Base-by-base conservation (phyloP, 106 monocot species). In the Apostasia shenzhenica region DNA sequence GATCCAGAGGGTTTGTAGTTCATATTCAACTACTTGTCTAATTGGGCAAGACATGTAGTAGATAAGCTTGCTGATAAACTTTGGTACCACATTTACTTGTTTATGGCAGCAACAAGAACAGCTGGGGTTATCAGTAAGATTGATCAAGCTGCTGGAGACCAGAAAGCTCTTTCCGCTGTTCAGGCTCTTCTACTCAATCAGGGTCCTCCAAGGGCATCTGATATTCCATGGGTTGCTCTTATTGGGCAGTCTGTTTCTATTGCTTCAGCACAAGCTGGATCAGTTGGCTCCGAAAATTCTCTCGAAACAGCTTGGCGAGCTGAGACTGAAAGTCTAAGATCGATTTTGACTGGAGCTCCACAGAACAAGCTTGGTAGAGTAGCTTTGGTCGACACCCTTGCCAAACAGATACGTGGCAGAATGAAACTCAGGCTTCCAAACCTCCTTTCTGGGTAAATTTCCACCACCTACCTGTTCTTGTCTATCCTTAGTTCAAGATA, bases 341-440 rank as follows among this genome's bases (percentile, higher is more conserved):
- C 90, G 41, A 87, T 94, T 75, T 78, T 94, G 40, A 79, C 82
- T 74, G 87, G 94, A 53, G 82, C 90, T 54, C 83, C 90, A 14
- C 85, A 85, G 67, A 82, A 74, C 55, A 94, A 94, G 72, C 90
- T 94, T 58, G 94, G 94, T n/a, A 90, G 94, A 75, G 72, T 90
- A 67, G 87, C 94, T 66, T 67, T 94, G 61, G 94, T 94, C 14
- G 90, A 94, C 59, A 87, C 90, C 6, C 79, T 94, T 61, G 90
- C 90, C 55, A 78, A 78, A 13, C 94, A 94, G 72, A 94, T 94
- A 57, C 84, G 90, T 43, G 87, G 83, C 14, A 53, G 90, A 54
- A 94, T 94, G 90, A 94, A 90, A 80, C 50, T 94, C 69, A 82
- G 90, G 73, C 90, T 94, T 53, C 94, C 94, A 1, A 94, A 90